These are phyloP conservation scores for Triticum timopheevii DNA, from an alignment of 176 grass and related monocot genomes.

Conservation along the genomic window DNA sequence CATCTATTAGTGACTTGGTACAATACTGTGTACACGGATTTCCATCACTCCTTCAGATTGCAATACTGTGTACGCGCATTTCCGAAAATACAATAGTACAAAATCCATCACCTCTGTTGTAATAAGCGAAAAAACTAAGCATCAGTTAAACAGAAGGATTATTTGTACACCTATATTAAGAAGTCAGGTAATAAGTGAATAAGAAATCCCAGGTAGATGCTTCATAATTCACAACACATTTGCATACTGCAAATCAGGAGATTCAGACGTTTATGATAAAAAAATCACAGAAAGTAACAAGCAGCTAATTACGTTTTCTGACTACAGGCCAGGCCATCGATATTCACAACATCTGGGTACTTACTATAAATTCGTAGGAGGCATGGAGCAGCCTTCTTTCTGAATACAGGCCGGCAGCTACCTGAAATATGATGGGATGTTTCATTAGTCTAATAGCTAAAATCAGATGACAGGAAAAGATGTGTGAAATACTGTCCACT, in stretches of 20 bases:
- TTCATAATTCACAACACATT: not conserved
- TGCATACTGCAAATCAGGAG: not conserved
- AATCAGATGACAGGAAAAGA: constrained; percentile 12
- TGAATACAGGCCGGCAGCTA: constrained; percentile 88
- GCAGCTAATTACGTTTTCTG: not conserved
- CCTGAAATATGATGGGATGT: constrained; percentile 76
- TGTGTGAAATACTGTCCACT: constrained; percentile 30
- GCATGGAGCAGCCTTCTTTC: constrained; percentile 95
- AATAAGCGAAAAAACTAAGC: too few species aligned
- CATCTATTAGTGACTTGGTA: too few species aligned
- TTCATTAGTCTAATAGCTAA: constrained; percentile 22
- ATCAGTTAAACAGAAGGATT: too few species aligned
- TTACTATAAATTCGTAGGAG: constrained; percentile 96
- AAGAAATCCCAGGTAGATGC: not conserved
- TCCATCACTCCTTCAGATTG: too few species aligned
- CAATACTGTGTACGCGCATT: too few species aligned
- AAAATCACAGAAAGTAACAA: not conserved
- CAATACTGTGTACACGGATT: too few species aligned
- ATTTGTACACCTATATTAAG: too few species aligned
- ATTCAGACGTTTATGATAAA: not conserved
- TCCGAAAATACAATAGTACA: too few species aligned
- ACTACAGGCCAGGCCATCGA: constrained; percentile 36
- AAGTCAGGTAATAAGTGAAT: too few species aligned
- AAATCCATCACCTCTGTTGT: too few species aligned
- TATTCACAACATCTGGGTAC: constrained; percentile 96